Evolutionary conservation across 2,329 filamentous ascomycete species (phyloP).

Genomic region (Venturia nashicola): DNA sequence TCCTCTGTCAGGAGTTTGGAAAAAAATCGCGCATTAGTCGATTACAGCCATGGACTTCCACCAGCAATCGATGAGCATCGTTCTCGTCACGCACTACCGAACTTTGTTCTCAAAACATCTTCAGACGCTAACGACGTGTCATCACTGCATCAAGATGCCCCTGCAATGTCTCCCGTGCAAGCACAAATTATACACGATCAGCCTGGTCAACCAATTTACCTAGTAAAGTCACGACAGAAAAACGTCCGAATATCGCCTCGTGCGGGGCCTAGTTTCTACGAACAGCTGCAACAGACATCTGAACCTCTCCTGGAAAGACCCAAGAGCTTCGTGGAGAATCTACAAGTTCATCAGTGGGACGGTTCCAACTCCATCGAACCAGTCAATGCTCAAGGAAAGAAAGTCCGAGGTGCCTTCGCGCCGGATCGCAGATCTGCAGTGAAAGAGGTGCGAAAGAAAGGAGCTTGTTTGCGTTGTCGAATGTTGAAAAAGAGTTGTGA

Average conservation of each 20-base stretch:
- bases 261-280: neutral
- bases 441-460: constrained; percentile 45
- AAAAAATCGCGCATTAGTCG: neutral
- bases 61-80: neutral
- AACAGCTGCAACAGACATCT: neutral
- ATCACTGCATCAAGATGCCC: neutral
- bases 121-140: neutral
- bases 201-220: neutral
- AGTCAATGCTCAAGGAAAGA: constrained; percentile 15
- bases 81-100: constrained; percentile 13
- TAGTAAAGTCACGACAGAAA: neutral
- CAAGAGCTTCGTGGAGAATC: neutral
- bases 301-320: neutral
- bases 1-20: neutral
- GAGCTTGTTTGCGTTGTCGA: constrained; percentile 49
- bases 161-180: neutral
- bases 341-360: neutral
- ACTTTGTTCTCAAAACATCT: neutral
- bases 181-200: neutral
- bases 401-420: constrained; percentile 44
- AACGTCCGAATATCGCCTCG: neutral
- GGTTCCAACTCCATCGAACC: neutral
- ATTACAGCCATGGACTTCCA: constrained; percentile 5
- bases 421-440: constrained; percentile 46
- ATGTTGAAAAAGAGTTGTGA: constrained; percentile 55